These are phyloP conservation scores for Prorocentrum cordatum DNA, from an alignment of 169 alveolate genomes.

Conservation along the genomic window DNA sequence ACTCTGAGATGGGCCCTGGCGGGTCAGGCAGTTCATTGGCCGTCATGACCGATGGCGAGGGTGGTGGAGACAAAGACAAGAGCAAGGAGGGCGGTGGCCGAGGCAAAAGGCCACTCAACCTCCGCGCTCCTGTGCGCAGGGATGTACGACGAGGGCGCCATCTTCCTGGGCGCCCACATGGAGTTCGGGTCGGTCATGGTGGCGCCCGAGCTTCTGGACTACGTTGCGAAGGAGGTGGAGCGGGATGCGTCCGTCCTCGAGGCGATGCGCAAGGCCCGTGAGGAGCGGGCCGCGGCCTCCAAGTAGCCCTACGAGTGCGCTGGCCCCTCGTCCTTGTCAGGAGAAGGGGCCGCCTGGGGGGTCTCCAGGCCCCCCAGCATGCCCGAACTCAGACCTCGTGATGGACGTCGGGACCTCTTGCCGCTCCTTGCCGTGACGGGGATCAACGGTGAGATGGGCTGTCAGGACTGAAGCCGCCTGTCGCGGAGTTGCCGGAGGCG, in stretches of 20 bases:
- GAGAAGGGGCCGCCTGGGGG: neutral
- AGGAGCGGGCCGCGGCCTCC: slow-evolving; percentile 38
- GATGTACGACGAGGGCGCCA: neutral
- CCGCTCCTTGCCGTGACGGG: neutral
- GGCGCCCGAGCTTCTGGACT: neutral
- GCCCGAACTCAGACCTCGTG: no score
- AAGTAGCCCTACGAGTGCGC: no score
- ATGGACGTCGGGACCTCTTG: no score
- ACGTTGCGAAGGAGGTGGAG: slow-evolving; percentile 15
- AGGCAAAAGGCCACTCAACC: no score
- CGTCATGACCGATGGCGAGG: neutral
- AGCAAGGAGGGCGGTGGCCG: neutral
- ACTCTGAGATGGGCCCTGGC: neutral
- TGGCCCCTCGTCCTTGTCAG: no score
- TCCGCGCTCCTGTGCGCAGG: no score
- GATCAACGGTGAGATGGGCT: neutral
- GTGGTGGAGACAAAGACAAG: neutral
- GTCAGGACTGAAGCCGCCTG: neutral
- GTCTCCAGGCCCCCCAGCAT: no score
- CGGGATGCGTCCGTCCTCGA: neutral
- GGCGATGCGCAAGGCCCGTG: slow-evolving; percentile 24
- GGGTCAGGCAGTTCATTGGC: neutral
- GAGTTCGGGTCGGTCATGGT: slow-evolving; percentile 9
- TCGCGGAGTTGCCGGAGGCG: neutral
- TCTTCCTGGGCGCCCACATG: neutral